These are phyloP conservation scores for Pyronema omphalodes DNA, from an alignment of 495 filamentous ascomycete species.

Conservation along the genomic window DNA sequence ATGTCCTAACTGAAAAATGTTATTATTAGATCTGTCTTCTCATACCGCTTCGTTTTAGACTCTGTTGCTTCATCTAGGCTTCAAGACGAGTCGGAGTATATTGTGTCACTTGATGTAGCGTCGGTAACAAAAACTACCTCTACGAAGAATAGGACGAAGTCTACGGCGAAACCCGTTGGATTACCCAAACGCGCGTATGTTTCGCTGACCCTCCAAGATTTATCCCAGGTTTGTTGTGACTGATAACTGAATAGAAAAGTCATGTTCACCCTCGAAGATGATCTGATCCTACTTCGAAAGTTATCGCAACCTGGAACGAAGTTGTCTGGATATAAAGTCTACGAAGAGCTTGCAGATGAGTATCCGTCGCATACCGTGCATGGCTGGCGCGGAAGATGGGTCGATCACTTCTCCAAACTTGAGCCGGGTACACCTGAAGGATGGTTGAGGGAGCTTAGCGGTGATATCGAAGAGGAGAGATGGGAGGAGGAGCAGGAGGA, in stretches of 20 bases:
- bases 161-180: background rate
- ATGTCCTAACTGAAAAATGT: background rate
- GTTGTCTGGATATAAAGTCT: background rate
- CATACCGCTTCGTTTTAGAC: background rate
- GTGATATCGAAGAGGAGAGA: conserved; percentile 31
- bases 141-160: background rate
- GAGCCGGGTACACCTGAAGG: background rate
- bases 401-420: conserved; percentile 17
- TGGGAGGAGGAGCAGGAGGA: conserved; percentile 35
- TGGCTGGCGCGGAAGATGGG: background rate
- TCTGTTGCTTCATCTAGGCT: background rate
- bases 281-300: background rate
- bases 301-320: background rate
- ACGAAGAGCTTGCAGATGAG: background rate
- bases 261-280: background rate
- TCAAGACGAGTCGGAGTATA: background rate
- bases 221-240: no score
- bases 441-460: conserved; percentile 1
- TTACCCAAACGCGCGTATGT: background rate
- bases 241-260: background rate
- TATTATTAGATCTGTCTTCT: background rate
- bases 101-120: background rate
- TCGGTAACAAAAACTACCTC: background rate
- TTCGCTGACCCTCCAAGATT: no score
- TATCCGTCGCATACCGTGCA: background rate